phyloP scores from a whole-genome alignment of 495 filamentous ascomycete genomes.

The Hypoxylon lienhwacheense region DNA sequence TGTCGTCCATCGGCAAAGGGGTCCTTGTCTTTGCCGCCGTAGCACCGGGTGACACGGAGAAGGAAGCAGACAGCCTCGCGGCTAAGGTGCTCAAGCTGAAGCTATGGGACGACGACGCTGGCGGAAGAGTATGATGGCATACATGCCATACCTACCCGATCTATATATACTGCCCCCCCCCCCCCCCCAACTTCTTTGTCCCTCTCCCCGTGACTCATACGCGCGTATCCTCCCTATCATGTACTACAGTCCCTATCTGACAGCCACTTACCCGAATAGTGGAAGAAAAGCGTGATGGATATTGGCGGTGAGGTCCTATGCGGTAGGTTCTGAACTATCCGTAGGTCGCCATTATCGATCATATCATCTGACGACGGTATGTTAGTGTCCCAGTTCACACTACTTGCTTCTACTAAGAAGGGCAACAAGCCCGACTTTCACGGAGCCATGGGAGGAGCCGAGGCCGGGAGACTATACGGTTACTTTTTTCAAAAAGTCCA shows the following conservation, averaged over 20 bases:
- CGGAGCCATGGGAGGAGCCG: constrained; percentile 73
- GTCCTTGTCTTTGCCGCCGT: constrained; percentile 91
- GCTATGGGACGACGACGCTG: constrained; percentile 81
- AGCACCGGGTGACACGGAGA: constrained; percentile 84
- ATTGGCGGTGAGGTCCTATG: constrained; percentile 89
- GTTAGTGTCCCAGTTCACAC: constrained; percentile 96
- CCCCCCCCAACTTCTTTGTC: neutral
- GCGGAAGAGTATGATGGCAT: constrained; percentile 54
- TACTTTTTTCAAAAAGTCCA: constrained; percentile 77
- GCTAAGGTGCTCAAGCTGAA: constrained; percentile 85
- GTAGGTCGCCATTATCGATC: neutral
- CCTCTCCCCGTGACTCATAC: constrained; percentile 9
- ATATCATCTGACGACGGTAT: constrained; percentile 2
- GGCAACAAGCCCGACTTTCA: constrained; percentile 96
- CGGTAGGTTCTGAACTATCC: constrained; percentile 56
- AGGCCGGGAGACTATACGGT: constrained; percentile 80
- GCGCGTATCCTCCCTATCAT: neutral
- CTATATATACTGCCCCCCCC: no score
- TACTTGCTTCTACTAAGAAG: constrained; percentile 89
- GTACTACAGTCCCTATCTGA: constrained; percentile 24
- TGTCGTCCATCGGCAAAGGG: constrained; percentile 88
- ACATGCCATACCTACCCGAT: no score
- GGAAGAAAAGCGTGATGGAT: constrained; percentile 85
- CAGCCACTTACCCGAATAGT: constrained; percentile 57
- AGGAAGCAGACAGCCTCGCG: constrained; percentile 82